Base-by-base conservation (phyloP, 306 rosid species). In the Rosa chinensis region DNA sequence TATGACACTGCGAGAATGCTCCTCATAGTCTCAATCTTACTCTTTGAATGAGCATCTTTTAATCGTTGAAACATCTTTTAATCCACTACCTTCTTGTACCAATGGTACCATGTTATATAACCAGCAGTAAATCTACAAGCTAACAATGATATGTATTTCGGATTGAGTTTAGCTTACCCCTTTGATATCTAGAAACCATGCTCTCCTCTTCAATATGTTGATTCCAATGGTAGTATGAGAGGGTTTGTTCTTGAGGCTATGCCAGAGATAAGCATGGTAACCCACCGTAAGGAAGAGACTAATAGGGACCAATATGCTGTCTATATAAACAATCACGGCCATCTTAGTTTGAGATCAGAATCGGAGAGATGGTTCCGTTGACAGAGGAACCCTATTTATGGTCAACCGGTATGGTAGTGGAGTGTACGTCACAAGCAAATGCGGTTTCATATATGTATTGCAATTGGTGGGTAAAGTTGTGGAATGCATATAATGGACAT, bases 261-360 rank as follows among this genome's bases (percentile, higher is more conserved):
- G 84, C 85, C 90, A 92, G 10, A 94, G 93, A 85, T 87, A 89
- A 44, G 64, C 86, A 84, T 94, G 97, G 84, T 94, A 92, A 40
- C 88, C 91, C 4, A 86, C 70, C 12, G 87, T 84, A 11, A 90
- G 75, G 70, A 90, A 85, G 47, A 94, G 53, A 70, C 97, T 92
- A 48, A 89, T 12, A 52, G 94, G 88, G 52, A 89, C 70, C 83
- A 94, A 83, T 13, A 90, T 81, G 79, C 88, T 87, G 73, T 94
- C 97, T 59, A 92, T 45, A 77, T 83, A 92, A 71, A 77, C 66
- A 61, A 78, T 50, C 40, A 79, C 77, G 47, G 77, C 88, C 92
- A 93, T 93, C 2, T 75, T 78, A 39, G 1, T 50, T 28, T 39
- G 64, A 66, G 55, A 55, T 49, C 21, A 37, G 47, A 66, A 40